A percentile compares a stretch with the other conserved stretches of the same genome.
phyloP scores from a whole-genome alignment of 2,329 filamentous ascomycete species.

The Colletotrichum musicola region DNA sequence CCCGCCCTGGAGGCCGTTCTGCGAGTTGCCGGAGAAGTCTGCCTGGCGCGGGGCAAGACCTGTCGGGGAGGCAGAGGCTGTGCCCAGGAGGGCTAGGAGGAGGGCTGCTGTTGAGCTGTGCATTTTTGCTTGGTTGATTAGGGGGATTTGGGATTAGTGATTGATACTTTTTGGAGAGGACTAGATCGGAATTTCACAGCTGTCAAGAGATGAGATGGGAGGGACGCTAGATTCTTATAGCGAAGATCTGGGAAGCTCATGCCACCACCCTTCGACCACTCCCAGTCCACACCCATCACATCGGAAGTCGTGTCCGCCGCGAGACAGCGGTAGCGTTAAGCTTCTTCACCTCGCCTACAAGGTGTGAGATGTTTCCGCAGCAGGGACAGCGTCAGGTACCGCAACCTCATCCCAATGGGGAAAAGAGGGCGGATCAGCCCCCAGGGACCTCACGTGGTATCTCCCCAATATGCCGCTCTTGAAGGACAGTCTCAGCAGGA shows the following conservation, averaged over 20 bases:
- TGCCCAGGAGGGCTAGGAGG: constrained; percentile 35
- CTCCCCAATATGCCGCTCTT: no score
- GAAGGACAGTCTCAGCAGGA: no score
- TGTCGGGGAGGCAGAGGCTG: constrained; percentile 17
- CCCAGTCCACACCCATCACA: neutral
- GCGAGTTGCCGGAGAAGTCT: constrained; percentile 36
- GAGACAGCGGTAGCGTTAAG: constrained; percentile 16
- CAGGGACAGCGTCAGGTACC: constrained; percentile 32
- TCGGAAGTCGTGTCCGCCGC: constrained; percentile 4
- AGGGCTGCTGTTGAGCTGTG: constrained; percentile 15
- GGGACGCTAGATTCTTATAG: constrained; percentile 27
- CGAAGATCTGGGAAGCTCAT: neutral
- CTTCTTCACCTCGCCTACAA: constrained; percentile 8
- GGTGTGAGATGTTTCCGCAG: constrained; percentile 6
- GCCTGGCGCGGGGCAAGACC: constrained; percentile 34
- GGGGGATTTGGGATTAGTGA: neutral
- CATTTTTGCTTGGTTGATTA: constrained; percentile 12
- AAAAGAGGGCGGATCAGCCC: constrained; percentile 25
- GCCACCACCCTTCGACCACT: neutral
- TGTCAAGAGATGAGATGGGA: neutral
- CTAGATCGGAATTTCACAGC: neutral
- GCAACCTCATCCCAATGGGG: constrained; percentile 35
- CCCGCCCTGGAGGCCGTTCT: constrained; percentile 35
- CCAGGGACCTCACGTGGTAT: constrained; percentile 25
- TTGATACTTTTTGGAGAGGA: no score